phyloP scores from a whole-genome alignment of 495 filamentous ascomycete species.

The Neurospora hispaniola region DNA sequence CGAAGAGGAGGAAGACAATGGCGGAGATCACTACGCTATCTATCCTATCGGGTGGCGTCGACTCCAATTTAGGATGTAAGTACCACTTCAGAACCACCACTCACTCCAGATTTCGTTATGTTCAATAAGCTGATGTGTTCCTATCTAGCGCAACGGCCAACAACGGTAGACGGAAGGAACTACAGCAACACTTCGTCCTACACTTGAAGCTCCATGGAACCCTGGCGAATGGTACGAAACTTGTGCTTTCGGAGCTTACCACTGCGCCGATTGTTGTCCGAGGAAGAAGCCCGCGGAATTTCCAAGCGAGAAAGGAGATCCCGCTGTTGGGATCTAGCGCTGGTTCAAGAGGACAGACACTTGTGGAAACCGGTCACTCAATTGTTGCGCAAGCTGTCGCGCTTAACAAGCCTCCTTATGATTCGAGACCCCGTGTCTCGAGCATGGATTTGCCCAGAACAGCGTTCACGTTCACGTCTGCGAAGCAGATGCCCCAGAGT shows the following conservation, averaged over 20 bases:
- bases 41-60: conserved; percentile 86
- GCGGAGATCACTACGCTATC: conserved; percentile 61
- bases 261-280: conserved; percentile 71
- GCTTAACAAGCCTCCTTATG: conserved; percentile 38
- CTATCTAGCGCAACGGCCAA: conserved; percentile 46
- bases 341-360: conserved; percentile 49
- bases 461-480: conserved; percentile 44
- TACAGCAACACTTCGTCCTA: conserved; percentile 74
- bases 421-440: conserved; percentile 32
- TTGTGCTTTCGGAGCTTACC: conserved; percentile 57
- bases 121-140: conserved; percentile 10
- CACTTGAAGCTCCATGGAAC: conserved; percentile 64
- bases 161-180: conserved; percentile 66
- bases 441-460: conserved; percentile 40
- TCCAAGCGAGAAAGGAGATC: conserved; percentile 66
- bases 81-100: neutral
- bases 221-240: conserved; percentile 55
- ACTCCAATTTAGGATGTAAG: conserved; percentile 73
- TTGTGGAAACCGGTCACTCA: conserved; percentile 35
- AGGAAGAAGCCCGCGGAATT: conserved; percentile 69
- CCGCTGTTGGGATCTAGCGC: conserved; percentile 61
- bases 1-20: conserved; percentile 54
- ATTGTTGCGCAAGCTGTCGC: conserved; percentile 37
- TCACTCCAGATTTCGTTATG: neutral
- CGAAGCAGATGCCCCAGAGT: conserved; percentile 38